Conservation (phyloP, 345 rosid genomes). For the Eucalyptus tenuipes region DNA sequence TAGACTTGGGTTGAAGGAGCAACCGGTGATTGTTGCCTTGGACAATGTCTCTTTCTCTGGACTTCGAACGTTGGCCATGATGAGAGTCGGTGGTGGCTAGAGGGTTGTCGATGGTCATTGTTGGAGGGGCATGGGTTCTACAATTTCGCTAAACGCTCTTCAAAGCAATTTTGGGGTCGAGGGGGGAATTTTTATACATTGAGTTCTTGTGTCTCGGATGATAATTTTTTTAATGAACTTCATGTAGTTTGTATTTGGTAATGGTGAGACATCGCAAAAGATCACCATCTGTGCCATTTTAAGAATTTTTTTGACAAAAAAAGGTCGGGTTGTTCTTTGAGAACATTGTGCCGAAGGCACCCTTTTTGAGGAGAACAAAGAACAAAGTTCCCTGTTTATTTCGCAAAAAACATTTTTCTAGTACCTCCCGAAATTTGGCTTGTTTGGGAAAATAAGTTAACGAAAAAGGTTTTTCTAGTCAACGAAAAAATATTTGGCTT, state of each 20-base stretch:
- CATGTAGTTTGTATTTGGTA: fast-evolving
- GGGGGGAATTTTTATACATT: neutral
- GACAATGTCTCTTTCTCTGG: neutral
- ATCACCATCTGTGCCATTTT: neutral
- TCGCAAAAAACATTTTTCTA: neutral
- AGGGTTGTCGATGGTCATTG: neutral
- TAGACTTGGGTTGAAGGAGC: neutral
- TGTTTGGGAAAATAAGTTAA: neutral
- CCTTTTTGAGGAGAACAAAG: neutral
- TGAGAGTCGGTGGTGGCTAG: neutral
- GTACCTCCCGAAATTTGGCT: neutral
- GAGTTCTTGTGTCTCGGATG: neutral
- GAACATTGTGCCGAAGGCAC: neutral
- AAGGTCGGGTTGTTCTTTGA: neutral
- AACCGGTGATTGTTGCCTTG: neutral
- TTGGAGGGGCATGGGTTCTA: neutral
- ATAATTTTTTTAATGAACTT: neutral
- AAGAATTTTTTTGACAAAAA: neutral
- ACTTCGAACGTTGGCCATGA: neutral
- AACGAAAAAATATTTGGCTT: neutral
- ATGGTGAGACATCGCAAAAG: neutral
- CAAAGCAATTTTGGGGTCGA: neutral
- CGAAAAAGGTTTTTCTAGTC: no score
- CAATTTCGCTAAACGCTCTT: neutral
- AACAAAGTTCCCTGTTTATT: neutral